Evolutionary conservation across 345 rosid genomes (phyloP).

Genomic region (Arabis hirsuta): DNA sequence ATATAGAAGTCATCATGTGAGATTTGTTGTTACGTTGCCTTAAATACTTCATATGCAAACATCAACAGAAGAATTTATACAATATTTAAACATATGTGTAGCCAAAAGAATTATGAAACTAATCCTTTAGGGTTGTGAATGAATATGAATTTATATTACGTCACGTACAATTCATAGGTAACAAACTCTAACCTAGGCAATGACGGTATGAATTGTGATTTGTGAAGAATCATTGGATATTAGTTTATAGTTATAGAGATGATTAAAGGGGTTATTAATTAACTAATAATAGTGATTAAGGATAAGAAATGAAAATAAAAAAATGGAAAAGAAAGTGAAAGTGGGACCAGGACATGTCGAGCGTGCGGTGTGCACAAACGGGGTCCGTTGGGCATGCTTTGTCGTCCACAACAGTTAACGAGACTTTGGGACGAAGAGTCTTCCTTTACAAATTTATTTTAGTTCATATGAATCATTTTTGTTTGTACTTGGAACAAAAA

Average conservation of each 20-base stretch:
- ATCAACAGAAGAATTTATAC: background rate
- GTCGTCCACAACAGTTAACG: constrained; percentile 33
- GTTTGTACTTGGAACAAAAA: background rate
- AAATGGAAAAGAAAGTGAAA: background rate
- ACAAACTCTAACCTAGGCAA: too few relatives aligned
- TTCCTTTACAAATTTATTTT: constrained; percentile 18
- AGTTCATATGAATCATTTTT: background rate
- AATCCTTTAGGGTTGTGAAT: constrained; percentile 13
- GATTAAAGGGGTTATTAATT: constrained; percentile 4
- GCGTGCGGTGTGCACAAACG: constrained; percentile 49
- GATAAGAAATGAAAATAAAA: background rate
- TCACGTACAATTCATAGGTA: background rate
- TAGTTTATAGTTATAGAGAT: constrained; percentile 12
- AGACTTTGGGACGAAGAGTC: constrained; percentile 29
- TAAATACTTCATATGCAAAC: background rate
- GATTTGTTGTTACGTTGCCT: constrained; percentile 12
- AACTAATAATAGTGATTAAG: background rate
- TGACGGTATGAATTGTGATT: background rate
- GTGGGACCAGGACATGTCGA: constrained; percentile 46
- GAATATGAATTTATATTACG: background rate
- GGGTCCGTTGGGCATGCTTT: constrained; percentile 48
- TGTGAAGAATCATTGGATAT: constrained; percentile 1
- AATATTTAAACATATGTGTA: background rate
- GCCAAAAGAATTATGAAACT: background rate
- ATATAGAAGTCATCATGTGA: background rate